Evolutionary conservation across 768 basidiomycete genomes (phyloP).

Genomic region (Crassisporium funariophilum): DNA sequence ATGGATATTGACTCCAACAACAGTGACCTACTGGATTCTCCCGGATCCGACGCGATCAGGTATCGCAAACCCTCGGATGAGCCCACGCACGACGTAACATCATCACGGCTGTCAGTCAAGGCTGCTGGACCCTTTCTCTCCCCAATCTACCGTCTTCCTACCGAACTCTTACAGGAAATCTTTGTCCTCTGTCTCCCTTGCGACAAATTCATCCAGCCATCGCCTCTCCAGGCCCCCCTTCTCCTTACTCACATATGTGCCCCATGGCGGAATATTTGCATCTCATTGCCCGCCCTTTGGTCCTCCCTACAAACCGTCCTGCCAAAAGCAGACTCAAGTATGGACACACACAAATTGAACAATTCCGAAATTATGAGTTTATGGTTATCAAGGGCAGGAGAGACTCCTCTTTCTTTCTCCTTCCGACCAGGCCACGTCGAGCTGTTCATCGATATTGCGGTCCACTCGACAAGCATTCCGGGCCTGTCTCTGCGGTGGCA

Average conservation of each 20-base stretch:
- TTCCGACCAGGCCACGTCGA: slow-evolving; percentile 16
- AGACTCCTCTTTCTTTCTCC: slow-evolving; percentile 19
- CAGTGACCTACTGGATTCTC: too few relatives aligned
- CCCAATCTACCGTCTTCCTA: slow-evolving; percentile 26
- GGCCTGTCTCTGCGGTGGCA: slow-evolving; percentile 10
- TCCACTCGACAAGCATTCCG: slow-evolving; percentile 1
- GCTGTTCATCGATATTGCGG: not conserved
- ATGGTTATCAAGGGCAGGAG: slow-evolving; percentile 22
- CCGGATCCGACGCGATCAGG: too few relatives aligned
- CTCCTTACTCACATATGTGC: slow-evolving; percentile 27
- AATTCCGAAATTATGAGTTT: slow-evolving; percentile 8
- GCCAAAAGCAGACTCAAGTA: not conserved
- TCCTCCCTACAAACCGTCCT: slow-evolving; percentile 17
- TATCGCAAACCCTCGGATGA: too few relatives aligned
- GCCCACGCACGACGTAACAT: too few relatives aligned
- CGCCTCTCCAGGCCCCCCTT: slow-evolving; percentile 16
- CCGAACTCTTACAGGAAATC: slow-evolving; percentile 26
- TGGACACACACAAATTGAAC: not conserved
- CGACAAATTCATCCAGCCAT: slow-evolving; percentile 15
- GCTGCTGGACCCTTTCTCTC: too few relatives aligned
- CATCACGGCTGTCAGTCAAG: too few relatives aligned
- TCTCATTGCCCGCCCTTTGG: slow-evolving; percentile 33
- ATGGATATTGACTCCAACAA: too few relatives aligned
- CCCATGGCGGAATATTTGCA: slow-evolving; percentile 30
- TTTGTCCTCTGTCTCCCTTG: slow-evolving; percentile 21